A percentile compares a stretch with the other conserved stretches of the same genome.
Evolutionary conservation across 1,284 basidiomycete species (phyloP).

Genomic region (Leccinum solheimii): DNA sequence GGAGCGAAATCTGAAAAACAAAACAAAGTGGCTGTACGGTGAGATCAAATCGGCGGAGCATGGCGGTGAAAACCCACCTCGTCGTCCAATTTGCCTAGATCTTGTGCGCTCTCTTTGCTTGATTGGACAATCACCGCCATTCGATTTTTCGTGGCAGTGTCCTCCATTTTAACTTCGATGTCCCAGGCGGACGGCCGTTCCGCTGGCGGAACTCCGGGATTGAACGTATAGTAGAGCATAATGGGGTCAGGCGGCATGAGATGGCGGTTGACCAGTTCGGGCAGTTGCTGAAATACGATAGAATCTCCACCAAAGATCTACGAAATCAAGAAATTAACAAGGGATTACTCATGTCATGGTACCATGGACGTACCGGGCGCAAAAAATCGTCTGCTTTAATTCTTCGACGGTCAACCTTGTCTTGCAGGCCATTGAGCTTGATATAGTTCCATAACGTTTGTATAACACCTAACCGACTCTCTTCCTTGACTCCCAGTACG

Average conservation of each 20-base stretch:
- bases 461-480: conserved; percentile 80
- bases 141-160: conserved; percentile 70
- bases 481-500: conserved; percentile 82
- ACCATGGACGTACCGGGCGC: conserved; percentile 49
- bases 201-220: conserved; percentile 56
- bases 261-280: conserved; percentile 83
- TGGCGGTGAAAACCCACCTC: conserved; percentile 53
- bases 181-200: conserved; percentile 79
- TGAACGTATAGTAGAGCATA: conserved; percentile 77
- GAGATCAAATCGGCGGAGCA: conserved; percentile 15
- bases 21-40: conserved; percentile 4
- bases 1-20: conserved; percentile 61
- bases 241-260: conserved; percentile 82
- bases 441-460: conserved; percentile 92
- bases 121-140: conserved; percentile 78
- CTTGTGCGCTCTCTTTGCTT: conserved; percentile 67
- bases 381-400: conserved; percentile 79
- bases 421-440: conserved; percentile 84
- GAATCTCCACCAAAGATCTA: conserved; percentile 68
- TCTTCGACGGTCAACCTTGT: conserved; percentile 83
- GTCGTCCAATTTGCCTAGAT: conserved; percentile 81
- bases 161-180: conserved; percentile 88
- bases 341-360: background rate
- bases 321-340: background rate
- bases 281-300: conserved; percentile 80